Evolutionary conservation across 2,329 filamentous ascomycete genomes (phyloP).

Genomic region (Neonectria hederae): DNA sequence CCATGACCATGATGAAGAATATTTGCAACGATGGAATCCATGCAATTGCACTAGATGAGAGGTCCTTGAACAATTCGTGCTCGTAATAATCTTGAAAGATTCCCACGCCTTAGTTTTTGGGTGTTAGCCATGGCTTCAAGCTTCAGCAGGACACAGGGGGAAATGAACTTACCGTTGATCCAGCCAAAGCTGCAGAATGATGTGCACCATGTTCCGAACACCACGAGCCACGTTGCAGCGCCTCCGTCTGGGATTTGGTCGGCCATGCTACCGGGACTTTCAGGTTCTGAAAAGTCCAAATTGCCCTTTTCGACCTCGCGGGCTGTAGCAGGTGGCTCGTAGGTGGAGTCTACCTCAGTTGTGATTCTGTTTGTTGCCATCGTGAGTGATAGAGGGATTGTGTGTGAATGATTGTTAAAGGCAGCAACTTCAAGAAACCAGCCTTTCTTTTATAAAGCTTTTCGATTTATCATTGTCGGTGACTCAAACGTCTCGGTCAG

Average conservation of each 20-base stretch:
- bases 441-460: neutral
- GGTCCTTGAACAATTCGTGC: slow-evolving; percentile 54
- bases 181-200: slow-evolving; percentile 53
- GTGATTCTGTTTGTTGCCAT: slow-evolving; percentile 16
- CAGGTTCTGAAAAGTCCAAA: neutral
- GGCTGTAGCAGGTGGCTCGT: neutral
- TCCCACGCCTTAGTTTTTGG: slow-evolving; percentile 48
- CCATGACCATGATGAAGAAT: slow-evolving; percentile 61
- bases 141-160: no score
- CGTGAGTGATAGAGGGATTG: neutral
- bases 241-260: slow-evolving; percentile 38
- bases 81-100: slow-evolving; percentile 68
- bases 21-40: slow-evolving; percentile 68
- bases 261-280: neutral
- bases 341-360: neutral
- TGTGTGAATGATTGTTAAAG: neutral
- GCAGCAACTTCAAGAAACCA: neutral
- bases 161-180: slow-evolving; percentile 53
- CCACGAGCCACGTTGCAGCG: slow-evolving; percentile 48
- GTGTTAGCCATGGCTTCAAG: neutral
- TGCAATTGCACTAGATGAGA: slow-evolving; percentile 63
- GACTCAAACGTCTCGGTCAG: neutral
- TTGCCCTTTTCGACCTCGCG: neutral
- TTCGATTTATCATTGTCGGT: neutral
- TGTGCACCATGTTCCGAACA: slow-evolving; percentile 50